Evolutionary conservation across 1,139 yeast genomes (phyloP), one percentile per base, ranked within the genome.

Genomic region (Kodamaea sp.): DNA sequence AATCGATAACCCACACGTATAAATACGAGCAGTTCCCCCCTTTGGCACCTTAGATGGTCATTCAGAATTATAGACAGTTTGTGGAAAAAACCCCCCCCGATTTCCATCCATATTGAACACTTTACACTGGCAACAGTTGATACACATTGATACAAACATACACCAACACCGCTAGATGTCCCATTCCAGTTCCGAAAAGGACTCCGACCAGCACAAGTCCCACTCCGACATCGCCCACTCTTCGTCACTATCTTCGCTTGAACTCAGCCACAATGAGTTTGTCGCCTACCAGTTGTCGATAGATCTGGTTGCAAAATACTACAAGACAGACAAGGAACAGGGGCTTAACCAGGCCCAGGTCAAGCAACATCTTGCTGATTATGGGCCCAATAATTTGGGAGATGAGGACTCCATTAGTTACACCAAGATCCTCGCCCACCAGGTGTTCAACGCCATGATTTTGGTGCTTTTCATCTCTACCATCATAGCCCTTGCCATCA

Each of bases 401-500:
- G 59, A 57, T 12, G 66, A 51, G 9, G 55, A 50, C 19, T 44
- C 42, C 19, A 55, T 62, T 37, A 51, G 56, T 31, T 53, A 53
- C 42, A 41, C 58, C 24, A 53, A 47, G 19, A 63, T 48, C 32
- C 42, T 47, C 28, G 66, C 66, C 18, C 67, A 63, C 38, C 68
- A 63, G 38, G 53, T 62, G n/a, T 60, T 61, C 42, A 63, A 63
- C 37, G 68, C 68, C 37, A 63, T 63, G 68, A 59, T 61, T 25
- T 46, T 63, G 48, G 67, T 63, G 19, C 55, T 63, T 39, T 46
- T 62, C 36, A 62, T 62, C 26, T 62, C 67, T 28, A 60, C 59
- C 63, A 34, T 62, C 6, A 62, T 63, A 31, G 66, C 67, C 1
- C 47, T 61, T 16, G 66, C 65, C 27, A 60, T 63, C 42, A 50